These are phyloP conservation scores for Trichoderma sp. DNA, from an alignment of 2,329 filamentous ascomycete genomes.

Conservation along the genomic window DNA sequence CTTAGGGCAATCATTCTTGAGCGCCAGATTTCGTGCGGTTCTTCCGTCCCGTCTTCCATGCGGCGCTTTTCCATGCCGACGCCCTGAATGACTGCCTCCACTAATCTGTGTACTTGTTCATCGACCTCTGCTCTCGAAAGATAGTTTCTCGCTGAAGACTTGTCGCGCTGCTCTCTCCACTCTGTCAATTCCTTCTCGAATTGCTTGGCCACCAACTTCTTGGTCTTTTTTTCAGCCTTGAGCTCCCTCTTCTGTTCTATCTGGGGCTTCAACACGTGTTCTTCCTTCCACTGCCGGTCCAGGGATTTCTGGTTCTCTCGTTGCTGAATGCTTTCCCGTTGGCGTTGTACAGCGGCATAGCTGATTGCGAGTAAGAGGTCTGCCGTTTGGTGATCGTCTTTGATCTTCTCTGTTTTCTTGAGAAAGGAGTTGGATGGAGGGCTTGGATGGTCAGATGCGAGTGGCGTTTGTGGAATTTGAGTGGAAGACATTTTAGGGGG, in stretches of 20 bases:
- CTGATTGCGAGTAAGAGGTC: neutral
- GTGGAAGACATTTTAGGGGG: neutral
- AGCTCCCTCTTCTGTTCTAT: neutral
- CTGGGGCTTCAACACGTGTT: neutral
- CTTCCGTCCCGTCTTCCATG: neutral
- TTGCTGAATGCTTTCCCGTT: neutral
- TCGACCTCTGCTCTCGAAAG: conserved; percentile 11
- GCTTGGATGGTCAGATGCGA: neutral
- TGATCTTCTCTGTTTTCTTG: neutral
- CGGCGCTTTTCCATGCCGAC: neutral
- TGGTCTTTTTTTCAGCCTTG: neutral
- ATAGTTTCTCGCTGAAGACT: neutral
- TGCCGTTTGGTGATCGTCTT: neutral
- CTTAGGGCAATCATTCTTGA: neutral
- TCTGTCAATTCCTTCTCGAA: neutral
- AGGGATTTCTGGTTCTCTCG: neutral
- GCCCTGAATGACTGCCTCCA: neutral
- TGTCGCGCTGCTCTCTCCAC: neutral
- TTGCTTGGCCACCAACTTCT: neutral
- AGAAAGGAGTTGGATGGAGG: too few species aligned
- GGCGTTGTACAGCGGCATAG: neutral
- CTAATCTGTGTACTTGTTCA: neutral
- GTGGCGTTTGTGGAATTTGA: neutral
- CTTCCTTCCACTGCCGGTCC: neutral
- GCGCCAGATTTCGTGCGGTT: neutral